A percentile compares a stretch with the other conserved stretches of the same genome.
Conservation (phyloP, 2,329 filamentous ascomycete species). For the Leptographium lundbergii region DNA sequence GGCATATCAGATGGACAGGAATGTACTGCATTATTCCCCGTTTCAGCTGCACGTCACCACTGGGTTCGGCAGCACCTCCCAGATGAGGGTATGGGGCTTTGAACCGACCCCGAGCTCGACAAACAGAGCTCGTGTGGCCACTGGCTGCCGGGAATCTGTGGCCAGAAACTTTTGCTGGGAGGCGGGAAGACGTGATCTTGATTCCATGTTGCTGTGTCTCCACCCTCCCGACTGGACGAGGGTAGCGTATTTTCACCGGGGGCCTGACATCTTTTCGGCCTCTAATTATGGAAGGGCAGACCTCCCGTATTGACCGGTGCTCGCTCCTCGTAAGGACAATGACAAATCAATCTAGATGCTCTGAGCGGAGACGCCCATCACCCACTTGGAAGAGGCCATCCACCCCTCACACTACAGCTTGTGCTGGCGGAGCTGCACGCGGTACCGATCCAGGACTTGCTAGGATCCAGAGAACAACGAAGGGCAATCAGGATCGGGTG, state of each 20-base stretch:
- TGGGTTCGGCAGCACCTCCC: neutral
- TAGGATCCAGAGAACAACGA: constrained; percentile 1
- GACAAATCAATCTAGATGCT: constrained; percentile 7
- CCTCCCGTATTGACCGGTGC: neutral
- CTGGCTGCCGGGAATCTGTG: neutral
- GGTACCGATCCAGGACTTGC: neutral
- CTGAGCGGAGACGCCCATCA: neutral
- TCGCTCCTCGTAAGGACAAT: constrained; percentile 5
- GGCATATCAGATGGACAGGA: neutral
- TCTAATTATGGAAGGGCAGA: neutral
- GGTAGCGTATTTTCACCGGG: neutral
- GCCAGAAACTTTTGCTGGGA: neutral
- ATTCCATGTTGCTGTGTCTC: neutral
- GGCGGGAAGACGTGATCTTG: neutral
- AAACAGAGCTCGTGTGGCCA: neutral
- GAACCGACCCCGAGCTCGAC: neutral
- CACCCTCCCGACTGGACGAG: neutral
- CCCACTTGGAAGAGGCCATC: neutral
- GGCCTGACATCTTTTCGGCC: neutral
- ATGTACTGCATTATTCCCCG: neutral
- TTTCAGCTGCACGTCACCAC: neutral
- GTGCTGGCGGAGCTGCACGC: neutral
- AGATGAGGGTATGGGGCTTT: neutral
- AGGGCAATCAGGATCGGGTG: neutral
- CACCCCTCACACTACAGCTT: neutral